Percentiles rank a stretch among this genome's conserved stretches.
Evolutionary conservation across 495 filamentous ascomycete species (phyloP).

Genomic region (Astrothelium macrocarpum): DNA sequence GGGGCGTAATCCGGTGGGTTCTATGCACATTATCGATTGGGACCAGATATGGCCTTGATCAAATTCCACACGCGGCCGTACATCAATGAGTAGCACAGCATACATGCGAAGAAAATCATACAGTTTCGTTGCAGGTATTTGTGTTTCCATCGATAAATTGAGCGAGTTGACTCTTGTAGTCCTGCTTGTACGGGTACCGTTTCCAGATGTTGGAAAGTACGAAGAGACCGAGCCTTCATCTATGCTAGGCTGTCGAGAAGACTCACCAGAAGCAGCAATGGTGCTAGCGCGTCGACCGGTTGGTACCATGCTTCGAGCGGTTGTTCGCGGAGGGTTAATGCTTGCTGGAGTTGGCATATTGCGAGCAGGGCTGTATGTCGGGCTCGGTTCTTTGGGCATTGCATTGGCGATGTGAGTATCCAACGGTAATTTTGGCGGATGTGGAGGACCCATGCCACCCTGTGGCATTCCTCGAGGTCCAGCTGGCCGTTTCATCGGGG

Average conservation of each 20-base stretch:
- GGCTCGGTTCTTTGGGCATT: slow-evolving; percentile 71
- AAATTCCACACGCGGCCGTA: slow-evolving; percentile 70
- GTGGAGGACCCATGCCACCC: slow-evolving; percentile 33
- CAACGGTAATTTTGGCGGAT: slow-evolving; percentile 48
- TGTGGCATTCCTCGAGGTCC: slow-evolving; percentile 51
- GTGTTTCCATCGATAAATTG: slow-evolving; percentile 50
- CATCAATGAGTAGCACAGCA: slow-evolving; percentile 72
- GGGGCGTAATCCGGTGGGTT: slow-evolving; percentile 65
- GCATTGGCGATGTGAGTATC: slow-evolving; percentile 39
- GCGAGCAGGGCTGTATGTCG: slow-evolving; percentile 69
- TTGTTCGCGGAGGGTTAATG: slow-evolving; percentile 41
- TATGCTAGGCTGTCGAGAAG: slow-evolving; percentile 22
- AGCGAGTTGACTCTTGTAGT: slow-evolving; percentile 30
- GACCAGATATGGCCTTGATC: slow-evolving; percentile 81
- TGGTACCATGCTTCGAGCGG: slow-evolving; percentile 33
- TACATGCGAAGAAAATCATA: slow-evolving; percentile 51
- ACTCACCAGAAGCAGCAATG: slow-evolving; percentile 16
- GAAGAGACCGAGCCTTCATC: slow-evolving; percentile 19
- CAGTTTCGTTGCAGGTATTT: slow-evolving; percentile 57
- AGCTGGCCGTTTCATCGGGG: slow-evolving; percentile 32
- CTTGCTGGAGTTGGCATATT: slow-evolving; percentile 44
- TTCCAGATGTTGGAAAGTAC: slow-evolving; percentile 26
- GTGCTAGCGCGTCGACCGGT: slow-evolving; percentile 30
- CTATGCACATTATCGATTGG: slow-evolving; percentile 75
- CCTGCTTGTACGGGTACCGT: neutral